Conservation (phyloP, 2,329 filamentous ascomycete species). For the Pyricularia pennisetigena region DNA sequence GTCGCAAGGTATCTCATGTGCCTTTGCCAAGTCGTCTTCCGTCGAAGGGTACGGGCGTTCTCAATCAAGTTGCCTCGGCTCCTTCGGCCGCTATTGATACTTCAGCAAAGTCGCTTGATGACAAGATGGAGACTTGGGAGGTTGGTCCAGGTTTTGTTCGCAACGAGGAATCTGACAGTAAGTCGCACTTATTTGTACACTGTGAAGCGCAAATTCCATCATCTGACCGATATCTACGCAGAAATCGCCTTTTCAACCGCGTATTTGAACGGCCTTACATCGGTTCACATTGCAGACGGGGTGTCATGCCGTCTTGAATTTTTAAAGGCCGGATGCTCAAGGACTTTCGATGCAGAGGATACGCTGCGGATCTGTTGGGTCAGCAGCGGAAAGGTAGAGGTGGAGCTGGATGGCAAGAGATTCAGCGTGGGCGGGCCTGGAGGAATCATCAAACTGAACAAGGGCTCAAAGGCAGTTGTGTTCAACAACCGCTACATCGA, state of each 20-base stretch:
- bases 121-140: conserved; percentile 26
- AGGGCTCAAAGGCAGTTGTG: conserved; percentile 25
- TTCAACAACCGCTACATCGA: conserved; percentile 35
- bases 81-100: background rate
- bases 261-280: conserved; percentile 17
- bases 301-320: conserved; percentile 18
- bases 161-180: background rate
- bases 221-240: conserved; percentile 5
- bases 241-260: conserved; percentile 24
- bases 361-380: background rate
- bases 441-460: conserved; percentile 32
- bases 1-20: background rate
- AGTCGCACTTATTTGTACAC: background rate
- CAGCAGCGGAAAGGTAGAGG: conserved; percentile 18
- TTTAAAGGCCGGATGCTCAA: conserved; percentile 13
- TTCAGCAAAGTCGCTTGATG: background rate
- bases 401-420: conserved; percentile 17
- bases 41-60: background rate
- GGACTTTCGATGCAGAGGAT: conserved; percentile 8
- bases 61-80: background rate
- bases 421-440: conserved; percentile 29
- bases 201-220: background rate
- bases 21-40: background rate
- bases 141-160: conserved; percentile 21
- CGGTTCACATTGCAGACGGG: conserved; percentile 15